Conservation (phyloP, 1,139 yeast genomes). For the Suhomyces choctaworum region DNA sequence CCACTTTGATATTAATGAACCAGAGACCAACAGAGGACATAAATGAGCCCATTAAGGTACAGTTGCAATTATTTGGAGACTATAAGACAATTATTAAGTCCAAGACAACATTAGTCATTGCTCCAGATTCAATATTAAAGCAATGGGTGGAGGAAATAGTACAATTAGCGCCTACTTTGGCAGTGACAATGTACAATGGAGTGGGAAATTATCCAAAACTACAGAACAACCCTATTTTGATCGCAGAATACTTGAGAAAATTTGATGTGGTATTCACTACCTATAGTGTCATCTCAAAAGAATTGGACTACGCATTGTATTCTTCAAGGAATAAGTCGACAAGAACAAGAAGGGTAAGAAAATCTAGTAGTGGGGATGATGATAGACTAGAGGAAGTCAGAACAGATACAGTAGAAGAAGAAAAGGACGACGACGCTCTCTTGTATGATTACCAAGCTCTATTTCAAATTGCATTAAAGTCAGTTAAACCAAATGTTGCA, state of each 20-base stretch:
- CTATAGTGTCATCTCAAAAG: slow-evolving; percentile 66
- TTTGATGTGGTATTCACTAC: slow-evolving; percentile 85
- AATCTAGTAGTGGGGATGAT: slow-evolving; percentile 10
- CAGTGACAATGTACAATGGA: slow-evolving; percentile 66
- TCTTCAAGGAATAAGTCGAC: slow-evolving; percentile 60
- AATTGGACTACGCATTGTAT: slow-evolving; percentile 78
- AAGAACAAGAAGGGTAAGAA: slow-evolving; percentile 27
- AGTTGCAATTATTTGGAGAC: slow-evolving; percentile 35
- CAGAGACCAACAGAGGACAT: slow-evolving; percentile 49
- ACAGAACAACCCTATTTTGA: slow-evolving; percentile 40
- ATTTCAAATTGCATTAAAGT: slow-evolving; percentile 31
- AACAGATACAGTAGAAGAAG: not conserved
- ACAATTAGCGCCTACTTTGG: slow-evolving; percentile 56
- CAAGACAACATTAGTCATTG: slow-evolving; percentile 75
- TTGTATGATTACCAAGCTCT: slow-evolving; percentile 28
- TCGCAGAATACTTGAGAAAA: slow-evolving; percentile 48
- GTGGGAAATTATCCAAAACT: slow-evolving; percentile 48
- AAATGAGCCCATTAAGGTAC: slow-evolving; percentile 39
- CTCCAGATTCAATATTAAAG: slow-evolving; percentile 76
- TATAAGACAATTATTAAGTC: slow-evolving; percentile 50
- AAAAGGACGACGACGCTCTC: slow-evolving; percentile 12
- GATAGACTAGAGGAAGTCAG: no score
- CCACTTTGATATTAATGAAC: slow-evolving; percentile 63
- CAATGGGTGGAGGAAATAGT: slow-evolving; percentile 84
- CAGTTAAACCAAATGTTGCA: slow-evolving; percentile 33